Evolutionary conservation across 805 yeast genomes (phyloP), one percentile per base, ranked within the genome.

Genomic region (Schwanniomyces polymorphus): DNA sequence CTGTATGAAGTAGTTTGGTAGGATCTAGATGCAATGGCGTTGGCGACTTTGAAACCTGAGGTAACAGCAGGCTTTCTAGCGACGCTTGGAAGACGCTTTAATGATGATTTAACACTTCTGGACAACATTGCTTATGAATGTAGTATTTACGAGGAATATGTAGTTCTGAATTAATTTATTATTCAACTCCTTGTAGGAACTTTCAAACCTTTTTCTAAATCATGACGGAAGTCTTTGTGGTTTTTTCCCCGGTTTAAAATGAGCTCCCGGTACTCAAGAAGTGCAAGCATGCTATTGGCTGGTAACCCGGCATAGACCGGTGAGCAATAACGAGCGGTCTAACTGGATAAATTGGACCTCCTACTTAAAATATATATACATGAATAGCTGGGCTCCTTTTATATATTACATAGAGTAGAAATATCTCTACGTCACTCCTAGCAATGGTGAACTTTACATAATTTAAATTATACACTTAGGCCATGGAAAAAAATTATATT

Each of bases 31-130:
- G 51, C 42, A 34, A 51, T 45, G 38, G 50, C 56, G 31, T 42
- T 48, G 37, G 51, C 41, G 28, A 46, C 44, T 40, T 54, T 54
- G 38, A 51, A 46, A 42, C 46, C 50, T 46, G 41, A 41, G 33
- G 43, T 23, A 16, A 44, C 14, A n/a, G 46, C 26, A 43, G 58
- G 44, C 39, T 43, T 54, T n/a, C 38, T 46, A 31, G 54, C 35
- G 31, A 51, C 51, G 16, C 52, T 55, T 16, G 65, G 61, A 38
- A 59, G 46, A 50, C 70, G 69, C 43, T 60, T 65, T 49, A 63
- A 47, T 38, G 61, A 54, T 46, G 59, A 48, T 56, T 59, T 67
- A 46, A 66, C 50, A 45, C 59, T 58, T 65, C 71, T 65, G 33
- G 71, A 63, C 60, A 67, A 67, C 72, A 67, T 67, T 44, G 38